phyloP scores from a whole-genome alignment of 1,284 basidiomycete species.

The Heimioporus retisporus region DNA sequence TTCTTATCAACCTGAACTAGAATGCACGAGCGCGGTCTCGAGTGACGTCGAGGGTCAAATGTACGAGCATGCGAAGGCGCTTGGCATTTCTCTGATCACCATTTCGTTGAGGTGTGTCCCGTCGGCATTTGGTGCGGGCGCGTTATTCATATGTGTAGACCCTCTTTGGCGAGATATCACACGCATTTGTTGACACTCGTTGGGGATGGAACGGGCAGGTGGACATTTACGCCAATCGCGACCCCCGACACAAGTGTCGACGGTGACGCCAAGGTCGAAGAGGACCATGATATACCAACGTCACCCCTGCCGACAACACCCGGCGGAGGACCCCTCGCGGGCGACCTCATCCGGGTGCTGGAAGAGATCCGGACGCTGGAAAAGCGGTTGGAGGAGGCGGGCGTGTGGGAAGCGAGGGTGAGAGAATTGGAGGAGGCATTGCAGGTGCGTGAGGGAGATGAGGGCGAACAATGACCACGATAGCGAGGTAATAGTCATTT shows the following conservation, averaged over 20 bases:
- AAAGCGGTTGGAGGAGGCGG: constrained; percentile 72
- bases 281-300: too few species aligned
- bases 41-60: constrained; percentile 97
- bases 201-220: constrained; percentile 72
- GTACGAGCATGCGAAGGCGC: constrained; percentile 95
- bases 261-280: too few species aligned
- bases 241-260: too few species aligned
- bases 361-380: constrained; percentile 77
- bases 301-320: too few species aligned
- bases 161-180: constrained; percentile 87
- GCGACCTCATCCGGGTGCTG: constrained; percentile 36
- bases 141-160: constrained; percentile 46
- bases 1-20: constrained; percentile 48
- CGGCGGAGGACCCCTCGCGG: constrained; percentile 1
- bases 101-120: constrained; percentile 79
- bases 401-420: constrained; percentile 65
- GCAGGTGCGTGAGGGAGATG: constrained; percentile 2
- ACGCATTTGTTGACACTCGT: constrained; percentile 80
- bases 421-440: constrained; percentile 34
- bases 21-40: constrained; percentile 97
- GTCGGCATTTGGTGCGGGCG: too few species aligned
- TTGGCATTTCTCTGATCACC: constrained; percentile 95
- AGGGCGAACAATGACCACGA: too few species aligned
- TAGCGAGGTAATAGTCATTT: too few species aligned
- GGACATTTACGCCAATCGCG: constrained; percentile 66